Evolutionary conservation across 176 grass and related monocot species (phyloP).

Genomic region (Ensete glaucum): DNA sequence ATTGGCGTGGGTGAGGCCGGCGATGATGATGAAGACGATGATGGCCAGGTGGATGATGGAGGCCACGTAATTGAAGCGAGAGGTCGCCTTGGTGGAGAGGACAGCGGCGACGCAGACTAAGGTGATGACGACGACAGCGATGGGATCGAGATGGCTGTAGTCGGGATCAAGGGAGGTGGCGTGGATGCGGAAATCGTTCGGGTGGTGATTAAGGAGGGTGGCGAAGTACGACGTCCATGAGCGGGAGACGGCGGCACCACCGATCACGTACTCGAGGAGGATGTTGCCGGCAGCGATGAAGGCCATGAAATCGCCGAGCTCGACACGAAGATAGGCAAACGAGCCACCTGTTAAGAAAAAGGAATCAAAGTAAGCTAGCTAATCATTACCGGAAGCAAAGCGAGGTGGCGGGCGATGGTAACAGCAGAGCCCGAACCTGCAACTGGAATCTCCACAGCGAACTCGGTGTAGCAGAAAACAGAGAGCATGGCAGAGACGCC

Average conservation of each 20-base stretch:
- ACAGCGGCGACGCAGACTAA: constrained; percentile 3
- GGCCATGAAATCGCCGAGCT: constrained; percentile 20
- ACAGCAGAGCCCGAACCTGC: background rate
- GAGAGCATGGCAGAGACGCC: constrained; percentile 21
- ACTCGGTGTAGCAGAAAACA: constrained; percentile 22
- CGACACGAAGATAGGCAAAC: constrained; percentile 17
- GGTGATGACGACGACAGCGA: constrained; percentile 11
- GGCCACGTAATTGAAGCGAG: constrained; percentile 14
- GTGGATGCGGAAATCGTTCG: constrained; percentile 18
- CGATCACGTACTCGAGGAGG: constrained; percentile 14
- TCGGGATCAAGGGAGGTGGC: background rate
- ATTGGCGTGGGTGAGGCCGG: constrained; percentile 11
- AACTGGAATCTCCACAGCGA: constrained; percentile 15
- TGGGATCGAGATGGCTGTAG: constrained; percentile 15
- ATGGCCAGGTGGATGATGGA: constrained; percentile 19
- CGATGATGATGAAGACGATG: constrained; percentile 16
- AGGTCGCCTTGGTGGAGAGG: constrained; percentile 9
- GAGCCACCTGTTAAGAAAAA: background rate
- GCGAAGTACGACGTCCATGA: constrained; percentile 24
- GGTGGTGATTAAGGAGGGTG: constrained; percentile 15
- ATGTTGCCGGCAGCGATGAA: constrained; percentile 22
- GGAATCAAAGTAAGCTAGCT: background rate
- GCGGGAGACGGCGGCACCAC: constrained; percentile 8
- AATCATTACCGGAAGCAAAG: background rate
- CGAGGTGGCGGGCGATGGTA: no score